These are phyloP conservation scores for Saccharomycopsis javanensis DNA, from an alignment of 805 yeast species.

Conservation along the genomic window DNA sequence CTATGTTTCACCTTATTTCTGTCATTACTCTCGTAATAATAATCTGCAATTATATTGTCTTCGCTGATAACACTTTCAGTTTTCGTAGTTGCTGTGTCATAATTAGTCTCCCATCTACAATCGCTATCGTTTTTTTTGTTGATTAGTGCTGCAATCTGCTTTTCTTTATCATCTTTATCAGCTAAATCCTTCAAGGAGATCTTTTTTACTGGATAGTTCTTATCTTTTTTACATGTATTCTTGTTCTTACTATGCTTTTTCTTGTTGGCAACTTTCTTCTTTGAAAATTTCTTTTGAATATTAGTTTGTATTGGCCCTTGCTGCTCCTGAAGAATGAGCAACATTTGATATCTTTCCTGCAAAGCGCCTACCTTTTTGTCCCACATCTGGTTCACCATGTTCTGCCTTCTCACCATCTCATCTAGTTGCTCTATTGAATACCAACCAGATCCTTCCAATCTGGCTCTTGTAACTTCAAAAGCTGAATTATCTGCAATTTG, in stretches of 20 bases:
- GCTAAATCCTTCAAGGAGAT: not conserved
- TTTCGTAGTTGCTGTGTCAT: not conserved
- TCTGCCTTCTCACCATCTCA: slow-evolving; percentile 12
- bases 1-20: not conserved
- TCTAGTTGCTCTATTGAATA: slow-evolving; percentile 16
- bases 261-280: slow-evolving; percentile 20
- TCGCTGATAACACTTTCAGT: not conserved
- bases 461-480: slow-evolving; percentile 9
- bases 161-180: not conserved
- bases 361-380: slow-evolving; percentile 4
- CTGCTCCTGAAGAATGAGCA: not conserved
- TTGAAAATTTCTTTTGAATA: slow-evolving; percentile 10
- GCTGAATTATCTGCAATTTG: slow-evolving; percentile 14
- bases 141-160: not conserved
- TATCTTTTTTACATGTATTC: not conserved
- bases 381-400: slow-evolving; percentile 8
- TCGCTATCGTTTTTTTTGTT: not conserved
- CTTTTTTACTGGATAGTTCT: not conserved
- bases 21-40: not conserved
- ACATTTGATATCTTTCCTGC: slow-evolving; percentile 7
- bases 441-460: slow-evolving; percentile 19
- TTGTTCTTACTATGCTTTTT: slow-evolving; percentile 7
- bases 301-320: not conserved
- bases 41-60: not conserved
- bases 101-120: not conserved